phyloP scores from a whole-genome alignment of 495 filamentous ascomycete species.

The Aspergillus asperescens region DNA sequence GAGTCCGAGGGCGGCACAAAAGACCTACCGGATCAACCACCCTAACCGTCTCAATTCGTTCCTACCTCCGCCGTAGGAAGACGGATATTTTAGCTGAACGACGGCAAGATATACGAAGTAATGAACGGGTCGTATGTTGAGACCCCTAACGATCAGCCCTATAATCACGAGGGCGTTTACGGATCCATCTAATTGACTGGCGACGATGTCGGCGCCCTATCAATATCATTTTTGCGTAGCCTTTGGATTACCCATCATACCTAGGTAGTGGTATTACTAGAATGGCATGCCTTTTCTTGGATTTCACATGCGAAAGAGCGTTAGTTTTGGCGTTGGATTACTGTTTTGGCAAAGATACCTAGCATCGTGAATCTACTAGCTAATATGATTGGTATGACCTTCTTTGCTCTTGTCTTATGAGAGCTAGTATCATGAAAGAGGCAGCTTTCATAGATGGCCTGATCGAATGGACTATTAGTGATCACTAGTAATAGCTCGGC shows the following conservation, averaged over 20 bases:
- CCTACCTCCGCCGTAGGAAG: constrained; percentile 1
- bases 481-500: constrained; percentile 9
- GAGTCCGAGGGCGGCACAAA: constrained; percentile 24
- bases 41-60: constrained; percentile 18
- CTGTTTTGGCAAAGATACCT: no score
- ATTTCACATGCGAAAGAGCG: not conserved
- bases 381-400: no score
- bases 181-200: not conserved
- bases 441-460: no score
- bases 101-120: not conserved
- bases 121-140: not conserved
- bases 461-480: no score
- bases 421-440: no score
- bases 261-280: no score
- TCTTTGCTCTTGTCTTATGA: not conserved
- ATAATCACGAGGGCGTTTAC: not conserved
- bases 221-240: not conserved
- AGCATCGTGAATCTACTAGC: no score
- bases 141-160: constrained; percentile 8
- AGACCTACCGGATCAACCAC: constrained; percentile 33
- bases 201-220: not conserved
- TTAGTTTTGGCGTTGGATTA: no score
- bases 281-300: not conserved
- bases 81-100: constrained; percentile 10
- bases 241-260: not conserved